Base-by-base conservation (phyloP, 1,139 yeast genomes). In the Suhomyces bokatorum region DNA sequence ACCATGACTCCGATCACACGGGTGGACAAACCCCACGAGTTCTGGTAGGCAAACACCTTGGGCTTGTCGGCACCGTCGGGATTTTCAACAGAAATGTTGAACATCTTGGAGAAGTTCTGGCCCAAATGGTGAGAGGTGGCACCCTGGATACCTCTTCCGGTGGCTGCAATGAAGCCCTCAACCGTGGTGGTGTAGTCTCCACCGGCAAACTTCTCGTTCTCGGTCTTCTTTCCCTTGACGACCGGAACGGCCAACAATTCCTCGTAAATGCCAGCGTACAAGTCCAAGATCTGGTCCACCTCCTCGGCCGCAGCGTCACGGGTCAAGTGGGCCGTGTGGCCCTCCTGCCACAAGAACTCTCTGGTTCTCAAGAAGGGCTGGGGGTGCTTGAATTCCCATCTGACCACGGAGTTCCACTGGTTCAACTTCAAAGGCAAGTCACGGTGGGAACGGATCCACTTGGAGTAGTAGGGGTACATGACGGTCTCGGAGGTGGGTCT, bases 351-450 rank as follows among this genome's bases (percentile, higher is more conserved):
- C 68, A 95, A 78, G 73, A 95, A 95, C 72, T 95, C 99, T 74
- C 99, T 86, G 13, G 99, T 95, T 80, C 99, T 87, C 64, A 95
- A 75, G 72, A 95, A 95, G 46, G 99, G 99, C 73, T 95, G 99
- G 47, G 99, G 99, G 68, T 95, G 98, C 77, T 95, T 95, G 77
- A 95, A 95, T 73, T 95, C 99, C 99, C 99, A 95, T 78, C 99
- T 85, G 42, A 95, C 99, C 43, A 95, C 98, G 17, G 98, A 91
- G 75, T 95, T 95, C 99, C 99, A 95, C 73, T 95, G 99, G 75
- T 95, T 93, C 64, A 93, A 80, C 62, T 87, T 88, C 70, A 95
- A 78, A 49, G 99, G 99, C 66, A 95, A 80, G 67, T 95, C 99
- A 69, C 99, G 87, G 74, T 95, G 96, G 28, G 98, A 91, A 69